Conservation (phyloP, 1,284 basidiomycete genomes). For the Sphaerobolus stellatus region DNA sequence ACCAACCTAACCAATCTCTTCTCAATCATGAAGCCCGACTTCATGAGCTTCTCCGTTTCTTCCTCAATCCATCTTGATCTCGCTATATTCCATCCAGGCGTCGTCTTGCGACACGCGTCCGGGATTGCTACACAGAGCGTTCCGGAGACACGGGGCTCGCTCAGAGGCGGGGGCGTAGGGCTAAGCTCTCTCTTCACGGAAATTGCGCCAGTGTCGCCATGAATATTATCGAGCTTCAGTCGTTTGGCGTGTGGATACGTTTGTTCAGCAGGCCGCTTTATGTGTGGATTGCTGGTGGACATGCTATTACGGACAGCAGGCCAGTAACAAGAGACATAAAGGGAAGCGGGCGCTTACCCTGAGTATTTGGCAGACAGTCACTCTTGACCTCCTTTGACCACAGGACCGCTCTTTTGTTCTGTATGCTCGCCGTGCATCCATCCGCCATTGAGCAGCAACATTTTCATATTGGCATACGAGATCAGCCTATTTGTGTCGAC, state of each 20-base stretch:
- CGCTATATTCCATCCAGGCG: background rate
- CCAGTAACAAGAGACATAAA: background rate
- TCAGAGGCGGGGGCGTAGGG: conserved; percentile 1
- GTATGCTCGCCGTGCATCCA: no score
- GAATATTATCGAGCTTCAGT: background rate
- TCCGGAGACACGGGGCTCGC: conserved; percentile 1
- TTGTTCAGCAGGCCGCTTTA: background rate
- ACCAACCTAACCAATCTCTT: conserved; percentile 4
- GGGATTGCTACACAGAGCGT: conserved; percentile 2
- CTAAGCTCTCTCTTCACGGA: conserved; percentile 9
- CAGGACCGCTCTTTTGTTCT: no score
- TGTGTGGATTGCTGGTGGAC: background rate
- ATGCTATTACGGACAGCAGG: background rate
- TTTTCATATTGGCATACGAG: no score
- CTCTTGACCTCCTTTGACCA: no score
- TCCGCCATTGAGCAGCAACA: no score
- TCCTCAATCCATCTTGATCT: conserved; percentile 1
- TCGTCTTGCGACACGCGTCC: background rate
- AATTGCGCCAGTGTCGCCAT: background rate
- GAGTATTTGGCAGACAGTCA: background rate
- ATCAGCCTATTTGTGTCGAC: background rate
- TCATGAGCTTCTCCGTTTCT: conserved; percentile 2
- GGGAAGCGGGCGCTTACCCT: background rate
- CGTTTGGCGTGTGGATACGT: background rate
- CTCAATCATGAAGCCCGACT: background rate